Evolutionary conservation across 2,329 filamentous ascomycete species (phyloP).

Genomic region (Claviceps sp.): DNA sequence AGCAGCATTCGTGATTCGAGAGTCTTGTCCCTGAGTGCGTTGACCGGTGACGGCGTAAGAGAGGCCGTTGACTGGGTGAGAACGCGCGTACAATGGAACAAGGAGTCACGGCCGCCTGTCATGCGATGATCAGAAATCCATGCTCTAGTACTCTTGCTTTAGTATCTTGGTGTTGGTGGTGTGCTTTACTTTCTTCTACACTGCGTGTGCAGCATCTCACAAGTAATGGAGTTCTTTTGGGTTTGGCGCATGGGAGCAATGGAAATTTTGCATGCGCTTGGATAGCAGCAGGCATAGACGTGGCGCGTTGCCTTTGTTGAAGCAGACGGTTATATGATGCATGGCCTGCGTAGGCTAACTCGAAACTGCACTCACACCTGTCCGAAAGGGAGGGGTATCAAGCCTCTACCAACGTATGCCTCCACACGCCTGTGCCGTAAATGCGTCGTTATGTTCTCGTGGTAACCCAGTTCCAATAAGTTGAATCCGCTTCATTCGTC

Average conservation of each 20-base stretch:
- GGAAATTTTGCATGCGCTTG: constrained; percentile 4
- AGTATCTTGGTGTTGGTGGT: neutral
- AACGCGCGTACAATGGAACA: constrained; percentile 90
- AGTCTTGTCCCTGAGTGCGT: constrained; percentile 81
- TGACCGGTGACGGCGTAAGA: constrained; percentile 74
- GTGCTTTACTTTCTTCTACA: neutral
- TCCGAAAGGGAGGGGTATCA: constrained; percentile 1
- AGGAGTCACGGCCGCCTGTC: constrained; percentile 78
- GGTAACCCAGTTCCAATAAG: neutral
- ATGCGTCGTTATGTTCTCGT: neutral
- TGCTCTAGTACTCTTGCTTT: neutral
- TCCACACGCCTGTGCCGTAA: neutral
- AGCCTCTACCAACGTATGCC: neutral
- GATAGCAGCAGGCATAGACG: constrained; percentile 4
- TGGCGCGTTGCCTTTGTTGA: neutral
- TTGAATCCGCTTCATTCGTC: neutral
- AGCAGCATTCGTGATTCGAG: constrained; percentile 76
- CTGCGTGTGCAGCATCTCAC: neutral
- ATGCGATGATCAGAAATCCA: constrained; percentile 53
- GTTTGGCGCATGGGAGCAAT: constrained; percentile 1
- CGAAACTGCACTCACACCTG: neutral
- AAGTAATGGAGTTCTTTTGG: constrained; percentile 2
- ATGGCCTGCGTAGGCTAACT: no score
- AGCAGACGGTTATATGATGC: no score
- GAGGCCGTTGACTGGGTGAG: constrained; percentile 97